A percentile compares a stretch with the other conserved stretches of the same genome.
phyloP scores from a whole-genome alignment of 108 stramenopile genomes.

The Epithemia pelagica region DNA sequence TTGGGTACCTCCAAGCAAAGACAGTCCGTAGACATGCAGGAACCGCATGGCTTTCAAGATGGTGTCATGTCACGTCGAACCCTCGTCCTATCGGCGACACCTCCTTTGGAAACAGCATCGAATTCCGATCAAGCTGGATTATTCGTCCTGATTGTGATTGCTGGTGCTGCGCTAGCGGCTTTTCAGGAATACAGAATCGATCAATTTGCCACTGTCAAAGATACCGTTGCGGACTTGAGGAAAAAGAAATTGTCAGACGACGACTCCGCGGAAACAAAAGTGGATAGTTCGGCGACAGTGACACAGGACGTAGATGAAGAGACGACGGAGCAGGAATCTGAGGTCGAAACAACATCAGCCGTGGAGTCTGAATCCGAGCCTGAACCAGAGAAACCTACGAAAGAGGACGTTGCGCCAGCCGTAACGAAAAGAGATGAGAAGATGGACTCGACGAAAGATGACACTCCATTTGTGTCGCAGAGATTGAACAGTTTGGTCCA shows the following conservation, averaged over 20 bases:
- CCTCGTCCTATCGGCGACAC: too few species aligned
- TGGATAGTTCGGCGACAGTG: too few species aligned
- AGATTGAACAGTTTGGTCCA: not conserved
- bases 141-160: not conserved
- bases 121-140: not conserved
- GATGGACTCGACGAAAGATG: not conserved
- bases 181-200: not conserved
- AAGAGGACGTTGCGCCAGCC: too few species aligned
- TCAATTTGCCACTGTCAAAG: not conserved
- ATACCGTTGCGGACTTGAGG: not conserved
- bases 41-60: too few species aligned
- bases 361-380: not conserved
- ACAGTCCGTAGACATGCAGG: too few species aligned
- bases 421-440: not conserved
- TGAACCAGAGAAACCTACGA: slow-evolving; percentile 1
- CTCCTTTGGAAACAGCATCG: too few species aligned
- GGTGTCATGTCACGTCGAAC: too few species aligned
- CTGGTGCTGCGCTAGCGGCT: not conserved
- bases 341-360: not conserved
- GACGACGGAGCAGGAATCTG: not conserved
- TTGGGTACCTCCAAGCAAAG: too few species aligned
- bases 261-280: not conserved
- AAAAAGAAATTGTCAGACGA: not conserved
- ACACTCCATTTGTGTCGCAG: not conserved
- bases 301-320: not conserved